phyloP scores from a whole-genome alignment of 139 green algal species.

The Picochlorum sp. region DNA sequence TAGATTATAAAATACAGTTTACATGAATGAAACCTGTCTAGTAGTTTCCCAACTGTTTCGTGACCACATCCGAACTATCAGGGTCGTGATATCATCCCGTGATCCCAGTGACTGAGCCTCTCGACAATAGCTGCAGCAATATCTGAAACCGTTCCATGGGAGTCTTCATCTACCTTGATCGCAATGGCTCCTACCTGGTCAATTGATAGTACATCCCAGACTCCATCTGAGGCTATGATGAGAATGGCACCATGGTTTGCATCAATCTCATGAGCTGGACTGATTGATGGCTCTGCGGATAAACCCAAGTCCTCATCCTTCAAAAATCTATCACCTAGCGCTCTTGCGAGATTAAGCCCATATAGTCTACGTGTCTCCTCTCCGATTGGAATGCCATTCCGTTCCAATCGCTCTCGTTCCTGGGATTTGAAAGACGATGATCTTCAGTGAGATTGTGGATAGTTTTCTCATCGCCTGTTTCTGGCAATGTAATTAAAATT shows the following conservation, averaged over 20 bases:
- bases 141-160: conserved; percentile 17
- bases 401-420: conserved; percentile 40
- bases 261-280: conserved; percentile 24
- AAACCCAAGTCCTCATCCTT: conserved; percentile 65
- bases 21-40: neutral
- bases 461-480: neutral
- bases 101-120: conserved; percentile 29
- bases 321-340: conserved; percentile 63
- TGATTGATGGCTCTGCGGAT: conserved; percentile 45
- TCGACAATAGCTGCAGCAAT: conserved; percentile 27
- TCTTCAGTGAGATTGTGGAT: conserved; percentile 42
- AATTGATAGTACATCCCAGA: conserved; percentile 49
- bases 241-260: conserved; percentile 22
- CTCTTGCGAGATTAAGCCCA: conserved; percentile 65
- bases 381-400: conserved; percentile 5
- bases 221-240: conserved; percentile 48
- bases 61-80: conserved; percentile 30
- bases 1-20: neutral
- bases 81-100: conserved; percentile 40
- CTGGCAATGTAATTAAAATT: conserved; percentile 18
- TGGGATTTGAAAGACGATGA: conserved; percentile 45
- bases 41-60: conserved; percentile 16
- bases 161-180: conserved; percentile 12
- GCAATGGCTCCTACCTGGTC: neutral
- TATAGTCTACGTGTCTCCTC: conserved; percentile 46